Conservation (phyloP, 2,329 filamentous ascomycete genomes). For the Colletotrichum sp. region DNA sequence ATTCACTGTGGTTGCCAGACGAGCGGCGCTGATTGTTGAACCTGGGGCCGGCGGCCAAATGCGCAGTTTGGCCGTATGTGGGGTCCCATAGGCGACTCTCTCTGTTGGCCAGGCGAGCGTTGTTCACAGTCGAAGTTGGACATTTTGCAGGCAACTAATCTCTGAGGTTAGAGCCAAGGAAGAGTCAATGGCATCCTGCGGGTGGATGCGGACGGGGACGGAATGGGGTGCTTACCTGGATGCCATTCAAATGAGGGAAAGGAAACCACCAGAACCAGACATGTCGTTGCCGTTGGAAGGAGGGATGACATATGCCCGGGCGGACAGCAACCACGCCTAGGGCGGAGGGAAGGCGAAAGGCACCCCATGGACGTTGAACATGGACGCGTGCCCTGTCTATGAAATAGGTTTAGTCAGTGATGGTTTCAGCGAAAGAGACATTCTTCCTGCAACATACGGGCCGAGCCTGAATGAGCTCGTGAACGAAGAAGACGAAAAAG, state of each 20-base stretch:
- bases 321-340: not conserved
- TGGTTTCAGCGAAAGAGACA: not conserved
- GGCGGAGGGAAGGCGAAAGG: not conserved
- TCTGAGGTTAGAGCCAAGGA: not conserved
- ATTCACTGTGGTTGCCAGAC: no score
- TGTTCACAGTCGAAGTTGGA: fast-evolving
- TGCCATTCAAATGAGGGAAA: not conserved
- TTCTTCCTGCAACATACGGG: not conserved
- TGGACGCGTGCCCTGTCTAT: not conserved
- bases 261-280: not conserved
- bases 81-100: not conserved
- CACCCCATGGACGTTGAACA: not conserved
- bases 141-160: not conserved
- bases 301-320: not conserved
- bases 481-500: not conserved
- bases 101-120: not conserved
- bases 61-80: not conserved
- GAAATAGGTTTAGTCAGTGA: fast-evolving
- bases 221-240: not conserved
- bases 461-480: not conserved
- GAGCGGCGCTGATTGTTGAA: no score
- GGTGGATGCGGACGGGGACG: not conserved
- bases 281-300: not conserved
- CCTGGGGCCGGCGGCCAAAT: not conserved
- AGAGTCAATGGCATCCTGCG: not conserved